Evolutionary conservation across 768 basidiomycete genomes (phyloP), one percentile per base, ranked within the genome.

Genomic region (Trametes meyenii): DNA sequence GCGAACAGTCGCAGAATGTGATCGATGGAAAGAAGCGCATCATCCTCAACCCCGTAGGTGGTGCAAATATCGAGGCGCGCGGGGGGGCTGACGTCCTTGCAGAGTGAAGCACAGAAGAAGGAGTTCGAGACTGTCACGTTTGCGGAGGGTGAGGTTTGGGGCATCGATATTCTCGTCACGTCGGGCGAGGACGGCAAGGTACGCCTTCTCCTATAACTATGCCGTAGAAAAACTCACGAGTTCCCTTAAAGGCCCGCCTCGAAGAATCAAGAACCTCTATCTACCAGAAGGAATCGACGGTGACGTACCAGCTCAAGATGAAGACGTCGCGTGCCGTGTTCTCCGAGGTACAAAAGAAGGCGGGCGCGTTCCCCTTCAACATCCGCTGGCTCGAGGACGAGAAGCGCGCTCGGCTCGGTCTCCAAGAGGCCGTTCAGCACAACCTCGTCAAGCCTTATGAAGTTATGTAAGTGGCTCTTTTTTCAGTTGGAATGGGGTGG

Each of bases 321-420:
- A 98, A 96, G 81, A 96, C 91, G 65, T 96, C 95, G 45, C 90
- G 96, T 64, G 85, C 89, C n/a, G 89, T 96, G 43, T 98, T 98
- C 79, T 91, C 92, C 51, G 96, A 98, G 76, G 92, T 98, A 69
- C 92, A 96, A 78, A 96, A 94, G 82, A 98, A 98, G 77, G 93
- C 97, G 43, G 96, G 96, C 24, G 83, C 94, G 5, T 98, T 99
- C 86, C 96, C 97, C 36, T 98, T 99, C 83, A 98, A 96, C 69
- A 84, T 99, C 64, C 92, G 97, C 63, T 82, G 83, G 48, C 83
- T 98, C 60, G 96, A 96, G 65, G 96, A 98, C 71, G 96, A 98
- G 83, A 96, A 96, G 78, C 86, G 93, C 55, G 89, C 94, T 26
- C 88, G 96, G 39, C 89, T 98, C 83, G 97, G 96, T 66, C 83